Evolutionary conservation across 768 basidiomycete genomes (phyloP).

Genomic region (Mycena leptocephala): DNA sequence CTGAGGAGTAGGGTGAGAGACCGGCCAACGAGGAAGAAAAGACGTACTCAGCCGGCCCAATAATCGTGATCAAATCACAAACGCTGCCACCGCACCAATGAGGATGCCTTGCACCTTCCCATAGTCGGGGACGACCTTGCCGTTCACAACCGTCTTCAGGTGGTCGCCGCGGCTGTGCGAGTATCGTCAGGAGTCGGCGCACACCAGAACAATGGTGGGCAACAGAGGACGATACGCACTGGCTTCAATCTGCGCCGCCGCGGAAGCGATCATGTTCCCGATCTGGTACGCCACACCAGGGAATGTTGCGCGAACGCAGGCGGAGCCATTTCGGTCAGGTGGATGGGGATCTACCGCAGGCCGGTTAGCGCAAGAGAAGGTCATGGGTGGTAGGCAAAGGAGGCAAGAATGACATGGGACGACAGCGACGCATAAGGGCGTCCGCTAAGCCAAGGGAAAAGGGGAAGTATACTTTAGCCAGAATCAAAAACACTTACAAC

Average conservation of each 20-base stretch:
- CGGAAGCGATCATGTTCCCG: slow-evolving; percentile 70
- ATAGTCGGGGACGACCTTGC: slow-evolving; percentile 73
- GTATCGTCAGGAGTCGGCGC: background rate
- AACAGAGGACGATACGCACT: slow-evolving; percentile 57
- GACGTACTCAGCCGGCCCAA: slow-evolving; percentile 81
- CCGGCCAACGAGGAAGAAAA: background rate
- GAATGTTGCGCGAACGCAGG: slow-evolving; percentile 82
- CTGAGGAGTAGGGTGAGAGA: slow-evolving; percentile 47
- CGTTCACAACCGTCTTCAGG: slow-evolving; percentile 67
- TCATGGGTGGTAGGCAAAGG: background rate
- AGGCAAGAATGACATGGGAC: slow-evolving; percentile 1
- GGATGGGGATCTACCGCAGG: slow-evolving; percentile 67
- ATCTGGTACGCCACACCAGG: slow-evolving; percentile 79
- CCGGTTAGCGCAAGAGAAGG: slow-evolving; percentile 7
- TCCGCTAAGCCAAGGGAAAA: background rate
- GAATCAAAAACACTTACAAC: slow-evolving; percentile 58
- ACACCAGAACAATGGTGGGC: slow-evolving; percentile 33
- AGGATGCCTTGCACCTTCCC: slow-evolving; percentile 91
- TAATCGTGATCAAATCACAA: slow-evolving; percentile 82
- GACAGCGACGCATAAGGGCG: background rate
- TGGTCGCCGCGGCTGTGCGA: slow-evolving; percentile 69
- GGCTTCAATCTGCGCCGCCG: slow-evolving; percentile 75
- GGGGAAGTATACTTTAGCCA: background rate
- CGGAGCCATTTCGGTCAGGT: slow-evolving; percentile 77
- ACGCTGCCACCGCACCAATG: slow-evolving; percentile 86